Base-by-base conservation (phyloP, 1,284 basidiomycete species). In the Schizopora paradoxa region DNA sequence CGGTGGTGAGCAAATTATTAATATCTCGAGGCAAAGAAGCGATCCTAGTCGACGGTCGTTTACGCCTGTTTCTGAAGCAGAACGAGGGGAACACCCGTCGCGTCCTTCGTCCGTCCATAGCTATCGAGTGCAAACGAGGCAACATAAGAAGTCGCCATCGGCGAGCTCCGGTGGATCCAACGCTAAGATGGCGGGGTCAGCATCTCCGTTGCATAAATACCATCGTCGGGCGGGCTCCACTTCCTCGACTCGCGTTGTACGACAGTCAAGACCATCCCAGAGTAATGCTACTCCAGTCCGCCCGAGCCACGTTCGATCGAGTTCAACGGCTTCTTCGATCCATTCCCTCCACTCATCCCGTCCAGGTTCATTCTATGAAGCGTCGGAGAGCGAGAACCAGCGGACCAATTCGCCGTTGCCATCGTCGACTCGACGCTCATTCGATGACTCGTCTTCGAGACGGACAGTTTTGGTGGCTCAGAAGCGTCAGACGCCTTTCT, bases 61-160 rank as follows among this genome's bases (percentile, higher is more conserved):
- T 49, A 90, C 86, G 1, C 87, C 86, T 0, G 87, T 82, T 49
- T 88, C 86, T 19, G 48, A 50, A 27, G 40, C 29, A 4, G 86
- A 90, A 54, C 68, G 72, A 41, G 85, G 81, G n/a, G 83, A 85
- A 18, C 70, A 74, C 56, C 71, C 79, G 4, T 88, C 86, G 1
- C 66, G 86, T 21, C 85, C 86, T 3, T 86, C 83, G 0, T 88
- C 86, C 1, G 72, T 86, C 13, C 77, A 72, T 16, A 88, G 86
- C 57, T 75, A 83, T 58, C 74, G 74, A 7, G 73, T 74, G 62
- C 53, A 54, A 10, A 55, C 48, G 6, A 51, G 60, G 41, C 62
- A 63, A 18, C 69, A 72, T 60, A 70, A 77, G 16, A 87, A 86
- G 63, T 82, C 80, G 0, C 84, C 85, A 0, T 88, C 84, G 0